Evolutionary conservation across 1,284 basidiomycete genomes (phyloP), one percentile per base, ranked within the genome.

Genomic region (Phylloporus sp.): DNA sequence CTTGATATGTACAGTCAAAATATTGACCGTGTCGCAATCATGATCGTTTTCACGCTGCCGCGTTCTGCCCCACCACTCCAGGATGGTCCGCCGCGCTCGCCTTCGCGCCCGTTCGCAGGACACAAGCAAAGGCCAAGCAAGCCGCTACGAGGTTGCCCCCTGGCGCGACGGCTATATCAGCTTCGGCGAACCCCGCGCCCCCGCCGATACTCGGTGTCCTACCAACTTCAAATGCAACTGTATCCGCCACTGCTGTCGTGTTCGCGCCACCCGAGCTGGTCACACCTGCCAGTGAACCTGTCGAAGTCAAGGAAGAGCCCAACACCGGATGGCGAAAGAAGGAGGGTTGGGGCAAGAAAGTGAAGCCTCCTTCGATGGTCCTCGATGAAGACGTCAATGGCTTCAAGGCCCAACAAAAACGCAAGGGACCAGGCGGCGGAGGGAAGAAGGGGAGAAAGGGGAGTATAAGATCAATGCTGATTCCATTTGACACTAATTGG

Each of bases 11-110:
- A 71, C 75, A 79, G 72, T 62, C 78, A 73, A 78, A 80, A 73
- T 78, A 78, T 78, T 78, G 76, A 81, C 76, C 77, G 77, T 78
- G 73, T 78, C 75, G 72, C 75, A 70, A 75, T 75, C 79, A 77
- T 78, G 69, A 75, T 73, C 68, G 75, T 81, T 78, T 64, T 77
- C 62, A 61, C 69, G 70, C 65, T 66, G 57, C 58, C 63, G 59
- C 68, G 49, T 52, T 17, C 59, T 5, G 39, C 43, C 49, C 64
- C 37, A 43, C 39, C 66, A 45, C 59, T 37, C 70, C 76, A 93
- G 91, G 88, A 81, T 94, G 93, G 93, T 94, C 93, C 73, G 91
- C 93, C 70, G 88, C 92, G n/a, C 90, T 94, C 70, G 93, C 92
- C 15, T 94, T 94, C 74, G 93, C 93, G 23, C 93, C 93, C 58